Evolutionary conservation across 2,329 filamentous ascomycete genomes (phyloP).

Genomic region (Trichophyton simii): DNA sequence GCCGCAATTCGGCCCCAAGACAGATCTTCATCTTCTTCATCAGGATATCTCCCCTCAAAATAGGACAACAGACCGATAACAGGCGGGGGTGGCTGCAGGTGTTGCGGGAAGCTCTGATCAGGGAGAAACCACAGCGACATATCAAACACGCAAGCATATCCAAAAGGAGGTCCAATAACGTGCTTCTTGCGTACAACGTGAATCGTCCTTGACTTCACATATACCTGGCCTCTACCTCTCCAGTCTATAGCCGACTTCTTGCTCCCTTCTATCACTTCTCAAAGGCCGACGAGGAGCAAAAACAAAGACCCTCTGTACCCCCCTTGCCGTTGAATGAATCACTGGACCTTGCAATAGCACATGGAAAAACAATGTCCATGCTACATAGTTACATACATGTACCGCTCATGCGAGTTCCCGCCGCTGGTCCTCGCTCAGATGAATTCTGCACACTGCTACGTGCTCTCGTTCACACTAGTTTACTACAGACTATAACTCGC

Average conservation of each 20-base stretch:
- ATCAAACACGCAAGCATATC: background rate
- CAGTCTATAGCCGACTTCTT: background rate
- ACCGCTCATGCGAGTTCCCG: background rate
- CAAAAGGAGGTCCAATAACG: background rate
- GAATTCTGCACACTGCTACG: too few species aligned
- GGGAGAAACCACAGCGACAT: background rate
- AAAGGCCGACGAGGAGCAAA: background rate
- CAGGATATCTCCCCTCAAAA: background rate
- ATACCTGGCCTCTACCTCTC: background rate
- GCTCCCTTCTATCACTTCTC: background rate
- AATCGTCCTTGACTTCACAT: background rate
- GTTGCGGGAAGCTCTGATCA: background rate
- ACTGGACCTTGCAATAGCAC: too few species aligned
- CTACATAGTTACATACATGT: background rate
- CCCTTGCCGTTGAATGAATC: too few species aligned
- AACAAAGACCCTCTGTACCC: background rate
- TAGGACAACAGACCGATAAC: background rate
- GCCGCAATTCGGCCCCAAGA: background rate
- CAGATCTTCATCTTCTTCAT: background rate
- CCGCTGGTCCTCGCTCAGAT: background rate
- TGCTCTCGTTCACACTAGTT: too few species aligned
- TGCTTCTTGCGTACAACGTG: background rate
- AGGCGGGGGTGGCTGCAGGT: conserved; percentile 1
- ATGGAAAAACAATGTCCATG: background rate
- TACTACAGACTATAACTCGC: too few species aligned